Evolutionary conservation across 805 yeast species (phyloP).

Genomic region (Yarrowia bubula): DNA sequence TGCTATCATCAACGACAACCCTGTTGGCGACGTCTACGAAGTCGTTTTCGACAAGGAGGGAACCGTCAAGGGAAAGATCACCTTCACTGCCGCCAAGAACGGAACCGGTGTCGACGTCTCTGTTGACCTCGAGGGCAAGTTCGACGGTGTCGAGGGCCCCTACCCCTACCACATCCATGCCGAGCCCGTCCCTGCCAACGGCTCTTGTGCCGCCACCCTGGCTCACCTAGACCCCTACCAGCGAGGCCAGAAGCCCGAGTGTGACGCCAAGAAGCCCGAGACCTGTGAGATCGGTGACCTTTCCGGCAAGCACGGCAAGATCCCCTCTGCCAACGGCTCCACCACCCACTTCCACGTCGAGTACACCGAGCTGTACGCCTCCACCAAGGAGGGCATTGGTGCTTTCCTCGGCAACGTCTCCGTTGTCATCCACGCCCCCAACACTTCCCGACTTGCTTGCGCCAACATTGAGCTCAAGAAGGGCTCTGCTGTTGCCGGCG

Average conservation of each 20-base stretch:
- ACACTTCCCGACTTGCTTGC: constrained; percentile 59
- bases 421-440: constrained; percentile 54
- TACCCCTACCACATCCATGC: constrained; percentile 70
- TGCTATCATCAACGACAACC: constrained; percentile 51
- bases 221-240: constrained; percentile 63
- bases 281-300: constrained; percentile 73
- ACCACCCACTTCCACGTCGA: constrained; percentile 46
- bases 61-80: constrained; percentile 52
- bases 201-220: constrained; percentile 56
- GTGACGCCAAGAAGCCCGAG: constrained; percentile 53
- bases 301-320: constrained; percentile 74
- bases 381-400: constrained; percentile 54
- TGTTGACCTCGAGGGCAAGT: constrained; percentile 61
- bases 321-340: constrained; percentile 50
- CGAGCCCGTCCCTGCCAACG: constrained; percentile 49
- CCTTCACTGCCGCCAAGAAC: constrained; percentile 52
- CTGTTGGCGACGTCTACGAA: constrained; percentile 51
- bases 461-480: constrained; percentile 47
- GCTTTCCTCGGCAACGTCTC: constrained; percentile 50
- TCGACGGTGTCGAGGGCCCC: constrained; percentile 66
- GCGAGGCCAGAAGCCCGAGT: constrained; percentile 49
- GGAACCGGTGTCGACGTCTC: constrained; percentile 61
- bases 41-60: constrained; percentile 57
- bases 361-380: constrained; percentile 63
- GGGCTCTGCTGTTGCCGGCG: neutral